Conservation (phyloP, 1,139 yeast species). For the Protomyces inouyei region DNA sequence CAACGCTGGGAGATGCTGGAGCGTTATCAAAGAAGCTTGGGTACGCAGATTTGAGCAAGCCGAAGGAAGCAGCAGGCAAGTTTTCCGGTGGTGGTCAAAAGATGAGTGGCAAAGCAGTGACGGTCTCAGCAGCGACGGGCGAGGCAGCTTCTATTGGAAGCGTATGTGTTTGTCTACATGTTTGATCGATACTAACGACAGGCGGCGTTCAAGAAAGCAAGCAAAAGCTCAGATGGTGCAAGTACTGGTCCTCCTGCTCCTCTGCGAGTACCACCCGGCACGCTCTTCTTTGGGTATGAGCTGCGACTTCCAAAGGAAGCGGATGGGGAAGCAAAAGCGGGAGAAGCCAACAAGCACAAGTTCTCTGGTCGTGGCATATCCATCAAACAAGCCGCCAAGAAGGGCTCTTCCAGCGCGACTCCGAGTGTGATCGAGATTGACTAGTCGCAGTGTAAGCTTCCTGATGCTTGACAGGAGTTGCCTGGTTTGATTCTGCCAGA, state of each 20-base stretch:
- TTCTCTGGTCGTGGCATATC: conserved; percentile 25
- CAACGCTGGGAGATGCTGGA: conserved; percentile 37
- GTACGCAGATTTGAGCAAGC: conserved; percentile 33
- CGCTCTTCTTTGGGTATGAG: conserved; percentile 72
- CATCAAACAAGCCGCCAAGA: conserved; percentile 13
- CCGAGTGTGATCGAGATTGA: conserved; percentile 20
- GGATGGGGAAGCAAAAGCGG: neutral
- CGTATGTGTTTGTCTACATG: neutral
- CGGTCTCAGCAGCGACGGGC: conserved; percentile 27
- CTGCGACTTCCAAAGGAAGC: conserved; percentile 13
- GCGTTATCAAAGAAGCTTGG: conserved; percentile 10
- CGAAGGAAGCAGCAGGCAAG: conserved; percentile 32
- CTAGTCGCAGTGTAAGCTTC: neutral
- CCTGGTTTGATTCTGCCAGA: too few relatives aligned
- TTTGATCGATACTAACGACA: neutral
- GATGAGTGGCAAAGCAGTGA: conserved; percentile 57
- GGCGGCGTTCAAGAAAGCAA: conserved; percentile 26
- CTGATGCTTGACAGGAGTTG: neutral
- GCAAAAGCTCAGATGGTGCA: conserved; percentile 24
- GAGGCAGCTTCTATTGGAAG: conserved; percentile 28
- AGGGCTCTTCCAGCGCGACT: neutral
- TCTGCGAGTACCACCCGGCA: conserved; percentile 71
- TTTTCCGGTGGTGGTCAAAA: conserved; percentile 68
- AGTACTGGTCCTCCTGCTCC: conserved; percentile 43
- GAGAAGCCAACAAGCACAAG: neutral